A percentile compares a stretch with the other conserved stretches of the same genome.
Evolutionary conservation across 305 asterid species (phyloP).

Genomic region (Monarda citriodora): DNA sequence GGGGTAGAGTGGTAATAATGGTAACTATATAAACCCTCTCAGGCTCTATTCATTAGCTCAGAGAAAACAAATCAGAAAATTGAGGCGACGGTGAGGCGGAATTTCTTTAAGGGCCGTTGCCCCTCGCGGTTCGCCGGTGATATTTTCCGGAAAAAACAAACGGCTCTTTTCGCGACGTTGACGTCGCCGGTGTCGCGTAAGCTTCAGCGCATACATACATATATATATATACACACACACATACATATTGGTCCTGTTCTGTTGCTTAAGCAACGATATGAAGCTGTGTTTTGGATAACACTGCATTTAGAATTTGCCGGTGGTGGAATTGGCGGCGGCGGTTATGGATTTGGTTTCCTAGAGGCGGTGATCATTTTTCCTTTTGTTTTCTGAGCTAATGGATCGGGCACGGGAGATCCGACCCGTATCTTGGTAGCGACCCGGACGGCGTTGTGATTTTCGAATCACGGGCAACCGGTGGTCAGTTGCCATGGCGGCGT

Average conservation of each 20-base stretch:
- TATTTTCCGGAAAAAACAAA: slow-evolving; percentile 15
- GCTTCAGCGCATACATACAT: background rate
- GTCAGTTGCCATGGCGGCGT: slow-evolving; percentile 41
- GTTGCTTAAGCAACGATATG: too few species aligned
- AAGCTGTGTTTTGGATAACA: too few species aligned
- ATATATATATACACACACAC: background rate
- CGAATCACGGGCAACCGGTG: slow-evolving; percentile 29
- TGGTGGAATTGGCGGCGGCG: background rate
- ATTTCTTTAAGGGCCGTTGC: slow-evolving; percentile 41
- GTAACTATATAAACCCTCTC: slow-evolving; percentile 1
- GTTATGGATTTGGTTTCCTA: background rate
- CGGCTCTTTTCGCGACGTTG: slow-evolving; percentile 20
- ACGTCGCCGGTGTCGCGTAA: background rate
- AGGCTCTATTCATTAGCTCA: slow-evolving; percentile 16
- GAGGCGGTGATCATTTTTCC: slow-evolving; percentile 33
- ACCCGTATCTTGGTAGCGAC: slow-evolving; percentile 43
- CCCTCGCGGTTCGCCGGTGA: slow-evolving; percentile 38
- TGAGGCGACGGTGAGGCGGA: slow-evolving; percentile 29
- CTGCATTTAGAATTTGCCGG: background rate
- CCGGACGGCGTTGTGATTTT: slow-evolving; percentile 23
- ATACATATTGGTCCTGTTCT: too few species aligned
- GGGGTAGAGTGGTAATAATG: slow-evolving; percentile 18
- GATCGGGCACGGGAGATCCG: slow-evolving; percentile 16
- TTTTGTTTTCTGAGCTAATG: slow-evolving; percentile 16
- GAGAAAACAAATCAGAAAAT: background rate